phyloP scores from a whole-genome alignment of 805 yeast species.

The Pichia rugopelliculosa region DNA sequence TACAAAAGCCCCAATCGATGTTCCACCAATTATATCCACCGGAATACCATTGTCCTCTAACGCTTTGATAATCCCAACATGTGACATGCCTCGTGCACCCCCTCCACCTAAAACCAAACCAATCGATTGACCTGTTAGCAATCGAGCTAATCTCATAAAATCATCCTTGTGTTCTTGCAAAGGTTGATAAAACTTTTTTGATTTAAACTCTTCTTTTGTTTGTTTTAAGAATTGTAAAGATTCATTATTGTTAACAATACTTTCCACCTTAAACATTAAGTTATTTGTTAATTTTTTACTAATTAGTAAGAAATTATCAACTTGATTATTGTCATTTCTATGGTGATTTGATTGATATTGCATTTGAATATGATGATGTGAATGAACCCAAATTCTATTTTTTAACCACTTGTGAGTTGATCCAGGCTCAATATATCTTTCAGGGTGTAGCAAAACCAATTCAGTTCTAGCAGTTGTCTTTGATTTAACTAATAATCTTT shows the following conservation, averaged over 20 bases:
- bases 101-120: conserved; percentile 97
- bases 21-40: conserved; percentile 89
- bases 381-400: conserved; percentile 81
- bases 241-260: conserved; percentile 23
- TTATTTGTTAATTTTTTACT: conserved; percentile 22
- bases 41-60: conserved; percentile 91
- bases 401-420: conserved; percentile 80
- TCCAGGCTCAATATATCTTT: conserved; percentile 76
- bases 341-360: conserved; percentile 10
- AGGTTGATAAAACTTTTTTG: conserved; percentile 25
- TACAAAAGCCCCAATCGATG: conserved; percentile 91
- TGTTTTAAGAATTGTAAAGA: conserved; percentile 24
- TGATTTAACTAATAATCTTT: conserved; percentile 61
- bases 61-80: conserved; percentile 85
- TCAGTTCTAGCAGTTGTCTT: conserved; percentile 86
- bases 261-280: conserved; percentile 23
- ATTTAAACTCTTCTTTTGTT: conserved; percentile 19
- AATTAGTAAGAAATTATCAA: conserved; percentile 14
- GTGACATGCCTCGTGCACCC: conserved; percentile 93
- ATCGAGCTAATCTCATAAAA: conserved; percentile 81
- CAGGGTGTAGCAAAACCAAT: conserved; percentile 75
- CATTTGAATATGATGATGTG: conserved; percentile 90
- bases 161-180: conserved; percentile 69
- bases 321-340: neutral
- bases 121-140: conserved; percentile 86